A percentile compares a stretch with the other conserved stretches of the same genome.
These are phyloP conservation scores for Inga leiocalycina DNA, from an alignment of 306 rosid genomes.

Conservation along the genomic window DNA sequence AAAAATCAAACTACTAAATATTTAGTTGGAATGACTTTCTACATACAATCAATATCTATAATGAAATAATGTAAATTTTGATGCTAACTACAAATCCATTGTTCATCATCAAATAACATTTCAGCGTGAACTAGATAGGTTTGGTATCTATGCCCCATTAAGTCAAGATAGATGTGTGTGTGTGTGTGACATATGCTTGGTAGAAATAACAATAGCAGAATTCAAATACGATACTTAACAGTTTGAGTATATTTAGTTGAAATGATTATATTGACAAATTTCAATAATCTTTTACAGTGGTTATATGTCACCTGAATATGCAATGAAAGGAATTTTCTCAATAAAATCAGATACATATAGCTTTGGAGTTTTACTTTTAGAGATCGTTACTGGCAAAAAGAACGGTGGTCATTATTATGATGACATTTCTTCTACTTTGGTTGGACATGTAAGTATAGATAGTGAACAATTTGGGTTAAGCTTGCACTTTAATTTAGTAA, in stretches of 20 bases:
- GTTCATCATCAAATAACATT: too few relatives aligned
- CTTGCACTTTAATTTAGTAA: neutral
- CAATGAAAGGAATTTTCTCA: neutral
- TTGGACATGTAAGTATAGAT: slow-evolving; percentile 63
- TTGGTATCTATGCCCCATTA: too few relatives aligned
- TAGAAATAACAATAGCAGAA: too few relatives aligned
- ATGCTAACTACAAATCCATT: neutral
- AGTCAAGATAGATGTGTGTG: too few relatives aligned
- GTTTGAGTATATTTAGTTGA: too few relatives aligned
- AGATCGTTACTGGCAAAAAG: slow-evolving; percentile 60
- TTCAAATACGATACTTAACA: too few relatives aligned
- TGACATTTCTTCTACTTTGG: slow-evolving; percentile 45
- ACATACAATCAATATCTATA: too few relatives aligned
- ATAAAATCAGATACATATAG: slow-evolving; percentile 28
- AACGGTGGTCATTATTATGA: slow-evolving; percentile 39
- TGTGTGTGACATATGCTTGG: too few relatives aligned
- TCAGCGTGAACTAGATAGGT: too few relatives aligned
- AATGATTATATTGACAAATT: neutral
- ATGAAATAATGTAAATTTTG: too few relatives aligned
- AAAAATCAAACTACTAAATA: neutral
- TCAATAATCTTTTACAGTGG: slow-evolving; percentile 44
- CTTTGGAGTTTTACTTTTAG: slow-evolving; percentile 13
- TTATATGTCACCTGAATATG: neutral
- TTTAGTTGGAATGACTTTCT: neutral
- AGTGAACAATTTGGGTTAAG: neutral